phyloP scores from a whole-genome alignment of 1,284 basidiomycete species.

The Pulveroboletus sp. region DNA sequence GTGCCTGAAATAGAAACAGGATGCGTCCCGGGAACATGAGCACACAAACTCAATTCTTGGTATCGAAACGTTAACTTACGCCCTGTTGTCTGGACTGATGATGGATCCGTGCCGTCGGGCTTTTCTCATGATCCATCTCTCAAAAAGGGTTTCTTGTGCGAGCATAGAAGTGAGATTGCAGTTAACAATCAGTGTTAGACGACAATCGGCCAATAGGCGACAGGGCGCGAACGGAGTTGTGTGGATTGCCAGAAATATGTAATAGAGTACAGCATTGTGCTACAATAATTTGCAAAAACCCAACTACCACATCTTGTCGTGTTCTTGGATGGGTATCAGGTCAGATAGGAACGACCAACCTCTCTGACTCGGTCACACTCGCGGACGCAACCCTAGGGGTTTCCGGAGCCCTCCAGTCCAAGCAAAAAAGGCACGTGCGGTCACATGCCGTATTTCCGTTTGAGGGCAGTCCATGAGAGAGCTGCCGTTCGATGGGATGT shows the following conservation, averaged over 20 bases:
- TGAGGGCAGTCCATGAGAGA: constrained; percentile 68
- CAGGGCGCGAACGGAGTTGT: not conserved
- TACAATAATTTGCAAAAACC: constrained; percentile 18
- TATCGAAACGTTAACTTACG: constrained; percentile 16
- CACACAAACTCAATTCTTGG: constrained; percentile 13
- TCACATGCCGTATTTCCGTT: constrained; percentile 65
- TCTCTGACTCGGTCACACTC: not conserved
- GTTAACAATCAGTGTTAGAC: constrained; percentile 10
- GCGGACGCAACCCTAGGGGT: not conserved
- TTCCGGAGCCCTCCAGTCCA: not conserved
- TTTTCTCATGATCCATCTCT: not conserved
- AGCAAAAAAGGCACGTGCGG: not conserved
- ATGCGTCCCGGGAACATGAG: not conserved
- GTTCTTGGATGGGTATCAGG: constrained; percentile 25
- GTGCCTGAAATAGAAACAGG: constrained; percentile 15
- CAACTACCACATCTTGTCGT: constrained; percentile 18
- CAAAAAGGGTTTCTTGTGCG: not conserved
- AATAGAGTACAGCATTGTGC: constrained; percentile 26
- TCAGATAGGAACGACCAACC: constrained; percentile 31
- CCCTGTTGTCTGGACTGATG: not conserved
- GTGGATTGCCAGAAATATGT: constrained; percentile 18
- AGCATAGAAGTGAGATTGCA: not conserved
- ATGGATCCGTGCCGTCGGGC: constrained; percentile 19
- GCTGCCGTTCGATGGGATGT: constrained; percentile 52
- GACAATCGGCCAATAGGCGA: not conserved